Evolutionary conservation across 148 eudicot genomes (phyloP).

Genomic region (Nepenthes mirabilis): DNA sequence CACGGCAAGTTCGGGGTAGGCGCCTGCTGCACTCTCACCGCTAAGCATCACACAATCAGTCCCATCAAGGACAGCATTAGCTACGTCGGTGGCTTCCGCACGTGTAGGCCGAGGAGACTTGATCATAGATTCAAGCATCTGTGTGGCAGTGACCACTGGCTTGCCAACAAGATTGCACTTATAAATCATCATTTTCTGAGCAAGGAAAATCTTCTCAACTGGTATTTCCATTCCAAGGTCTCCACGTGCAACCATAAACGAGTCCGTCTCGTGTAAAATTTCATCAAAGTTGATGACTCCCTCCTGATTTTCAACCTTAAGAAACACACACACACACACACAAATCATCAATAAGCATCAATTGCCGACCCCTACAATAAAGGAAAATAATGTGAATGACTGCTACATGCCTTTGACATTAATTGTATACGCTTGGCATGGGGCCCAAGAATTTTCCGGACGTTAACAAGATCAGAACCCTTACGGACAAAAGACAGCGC

Average conservation of each 20-base stretch:
- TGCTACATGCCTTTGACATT: conserved; percentile 48
- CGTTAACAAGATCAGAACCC: conserved; percentile 65
- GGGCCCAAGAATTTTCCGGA: conserved; percentile 51
- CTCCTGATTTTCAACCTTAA: conserved; percentile 82
- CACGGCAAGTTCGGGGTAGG: conserved; percentile 80
- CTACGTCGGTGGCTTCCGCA: conserved; percentile 79
- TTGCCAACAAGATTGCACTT: conserved; percentile 76
- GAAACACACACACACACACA: not conserved
- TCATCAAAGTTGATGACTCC: conserved; percentile 81
- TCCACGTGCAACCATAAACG: conserved; percentile 92
- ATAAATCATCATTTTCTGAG: conserved; percentile 87
- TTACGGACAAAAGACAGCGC: conserved; percentile 67
- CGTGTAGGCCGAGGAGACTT: conserved; percentile 76
- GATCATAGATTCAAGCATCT: conserved; percentile 79
- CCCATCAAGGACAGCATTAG: conserved; percentile 75
- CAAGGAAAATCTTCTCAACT: conserved; percentile 74
- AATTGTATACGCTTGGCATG: conserved; percentile 43
- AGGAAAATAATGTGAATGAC: not conserved
- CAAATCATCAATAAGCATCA: not conserved
- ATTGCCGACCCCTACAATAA: not conserved
- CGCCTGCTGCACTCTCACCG: conserved; percentile 82
- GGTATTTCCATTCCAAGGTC: conserved; percentile 94
- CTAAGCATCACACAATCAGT: conserved; percentile 85
- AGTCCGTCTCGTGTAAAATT: conserved; percentile 65
- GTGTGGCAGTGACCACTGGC: conserved; percentile 85